A percentile compares a stretch with the other conserved stretches of the same genome.
phyloP scores from a whole-genome alignment of 495 filamentous ascomycete species.

The Podospora bellae-mahoneyi region DNA sequence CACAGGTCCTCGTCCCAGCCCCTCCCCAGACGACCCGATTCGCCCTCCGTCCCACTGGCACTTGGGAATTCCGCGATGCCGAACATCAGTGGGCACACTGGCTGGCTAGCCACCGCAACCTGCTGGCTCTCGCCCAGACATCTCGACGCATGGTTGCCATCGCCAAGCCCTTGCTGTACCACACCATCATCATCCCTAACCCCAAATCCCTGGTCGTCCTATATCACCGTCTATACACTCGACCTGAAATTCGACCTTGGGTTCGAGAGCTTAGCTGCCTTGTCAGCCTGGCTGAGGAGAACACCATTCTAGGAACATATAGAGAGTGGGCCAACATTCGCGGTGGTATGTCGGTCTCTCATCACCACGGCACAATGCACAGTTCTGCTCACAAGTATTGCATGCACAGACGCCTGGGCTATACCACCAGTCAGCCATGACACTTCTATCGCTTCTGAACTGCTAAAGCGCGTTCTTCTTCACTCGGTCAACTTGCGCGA shows the following conservation, averaged over 20 bases:
- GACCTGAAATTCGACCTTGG: constrained; percentile 29
- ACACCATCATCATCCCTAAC: constrained; percentile 31
- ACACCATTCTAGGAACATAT: constrained; percentile 18
- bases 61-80: constrained; percentile 35
- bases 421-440: constrained; percentile 7
- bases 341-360: neutral
- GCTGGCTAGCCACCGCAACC: constrained; percentile 23
- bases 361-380: neutral
- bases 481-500: constrained; percentile 28
- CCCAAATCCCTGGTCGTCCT: constrained; percentile 25
- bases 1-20: constrained; percentile 27
- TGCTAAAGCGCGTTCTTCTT: constrained; percentile 26
- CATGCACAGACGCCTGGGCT: constrained; percentile 21
- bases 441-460: constrained; percentile 19
- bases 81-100: constrained; percentile 31
- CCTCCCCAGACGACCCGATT: constrained; percentile 32
- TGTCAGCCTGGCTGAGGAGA: constrained; percentile 24
- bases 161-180: constrained; percentile 32
- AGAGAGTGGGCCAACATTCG: constrained; percentile 29
- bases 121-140: constrained; percentile 31
- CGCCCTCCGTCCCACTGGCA: constrained; percentile 29
- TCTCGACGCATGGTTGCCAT: constrained; percentile 34
- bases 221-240: constrained; percentile 19
- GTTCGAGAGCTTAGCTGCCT: constrained; percentile 33
- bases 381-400: neutral